These are phyloP conservation scores for Vaccinium corymbosum DNA, from an alignment of 148 eudicot species.

Conservation along the genomic window DNA sequence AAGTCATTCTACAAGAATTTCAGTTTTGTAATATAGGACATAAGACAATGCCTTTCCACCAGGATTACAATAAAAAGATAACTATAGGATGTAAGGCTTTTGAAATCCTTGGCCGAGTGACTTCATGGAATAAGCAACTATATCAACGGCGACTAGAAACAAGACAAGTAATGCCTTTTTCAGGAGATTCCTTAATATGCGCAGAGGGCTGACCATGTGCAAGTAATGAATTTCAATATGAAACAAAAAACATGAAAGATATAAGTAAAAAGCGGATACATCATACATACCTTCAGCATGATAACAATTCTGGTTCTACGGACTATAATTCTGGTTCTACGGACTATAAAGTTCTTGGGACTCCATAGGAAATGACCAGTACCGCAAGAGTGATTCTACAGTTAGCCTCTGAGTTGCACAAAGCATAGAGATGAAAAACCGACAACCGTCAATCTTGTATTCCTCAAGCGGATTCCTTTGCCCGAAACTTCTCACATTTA, in stretches of 20 bases:
- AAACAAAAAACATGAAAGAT: neutral
- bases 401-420: slow-evolving; percentile 87
- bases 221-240: neutral
- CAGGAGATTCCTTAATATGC: neutral
- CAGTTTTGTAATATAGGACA: neutral
- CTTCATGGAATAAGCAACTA: too few relatives aligned
- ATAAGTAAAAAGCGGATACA: neutral
- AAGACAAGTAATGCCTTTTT: neutral
- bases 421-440: slow-evolving; percentile 96
- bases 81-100: neutral
- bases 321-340: slow-evolving; percentile 27
- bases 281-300: neutral
- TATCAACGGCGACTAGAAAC: neutral
- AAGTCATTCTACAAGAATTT: neutral
- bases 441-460: slow-evolving; percentile 95
- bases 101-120: neutral
- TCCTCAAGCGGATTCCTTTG: slow-evolving; percentile 97
- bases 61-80: neutral
- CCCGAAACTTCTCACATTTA: slow-evolving; percentile 94
- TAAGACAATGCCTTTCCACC: neutral
- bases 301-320: slow-evolving; percentile 13
- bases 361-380: slow-evolving; percentile 90
- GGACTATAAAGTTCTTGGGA: slow-evolving; percentile 53
- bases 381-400: slow-evolving; percentile 72
- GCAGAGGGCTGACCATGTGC: neutral